Evolutionary conservation across 2,329 filamentous ascomycete species (phyloP).

Genomic region (Gremmenia infestans): DNA sequence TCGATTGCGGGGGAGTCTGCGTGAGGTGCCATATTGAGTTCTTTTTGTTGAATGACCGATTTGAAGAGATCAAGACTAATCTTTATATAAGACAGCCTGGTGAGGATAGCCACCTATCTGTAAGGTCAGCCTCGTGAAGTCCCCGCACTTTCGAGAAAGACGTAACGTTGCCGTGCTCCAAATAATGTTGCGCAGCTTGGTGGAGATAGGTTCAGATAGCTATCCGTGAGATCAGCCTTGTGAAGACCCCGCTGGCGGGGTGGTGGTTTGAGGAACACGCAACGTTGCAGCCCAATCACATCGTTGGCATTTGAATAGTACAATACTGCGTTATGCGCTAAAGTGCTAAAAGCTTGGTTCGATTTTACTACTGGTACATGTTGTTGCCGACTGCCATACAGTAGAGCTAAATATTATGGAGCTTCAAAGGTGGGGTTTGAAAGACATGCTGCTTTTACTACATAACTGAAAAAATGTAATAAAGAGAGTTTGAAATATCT

Average conservation of each 20-base stretch:
- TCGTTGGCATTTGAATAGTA: slow-evolving; percentile 8
- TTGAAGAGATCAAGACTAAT: neutral
- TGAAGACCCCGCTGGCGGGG: neutral
- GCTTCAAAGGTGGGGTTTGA: neutral
- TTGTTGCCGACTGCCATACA: neutral
- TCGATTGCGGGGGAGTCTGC: slow-evolving; percentile 17
- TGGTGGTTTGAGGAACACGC: slow-evolving; percentile 4
- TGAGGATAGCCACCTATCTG: neutral
- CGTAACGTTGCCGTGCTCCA: too few relatives aligned
- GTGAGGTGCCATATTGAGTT: slow-evolving; percentile 25
- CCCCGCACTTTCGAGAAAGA: neutral
- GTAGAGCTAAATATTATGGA: neutral
- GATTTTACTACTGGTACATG: neutral
- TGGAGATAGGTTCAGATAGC: neutral
- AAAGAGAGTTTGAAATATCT: neutral
- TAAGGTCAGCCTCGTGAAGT: slow-evolving; percentile 15
- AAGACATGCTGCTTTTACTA: neutral
- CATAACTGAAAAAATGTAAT: neutral
- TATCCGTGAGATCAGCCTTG: slow-evolving; percentile 13
- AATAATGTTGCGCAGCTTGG: neutral
- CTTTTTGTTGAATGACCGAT: neutral
- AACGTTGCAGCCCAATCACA: slow-evolving; percentile 20
- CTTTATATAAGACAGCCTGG: neutral
- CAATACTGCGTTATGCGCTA: neutral
- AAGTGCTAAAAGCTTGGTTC: neutral